These are phyloP conservation scores for Populus simonii DNA, from an alignment of 345 rosid species.

Conservation along the genomic window DNA sequence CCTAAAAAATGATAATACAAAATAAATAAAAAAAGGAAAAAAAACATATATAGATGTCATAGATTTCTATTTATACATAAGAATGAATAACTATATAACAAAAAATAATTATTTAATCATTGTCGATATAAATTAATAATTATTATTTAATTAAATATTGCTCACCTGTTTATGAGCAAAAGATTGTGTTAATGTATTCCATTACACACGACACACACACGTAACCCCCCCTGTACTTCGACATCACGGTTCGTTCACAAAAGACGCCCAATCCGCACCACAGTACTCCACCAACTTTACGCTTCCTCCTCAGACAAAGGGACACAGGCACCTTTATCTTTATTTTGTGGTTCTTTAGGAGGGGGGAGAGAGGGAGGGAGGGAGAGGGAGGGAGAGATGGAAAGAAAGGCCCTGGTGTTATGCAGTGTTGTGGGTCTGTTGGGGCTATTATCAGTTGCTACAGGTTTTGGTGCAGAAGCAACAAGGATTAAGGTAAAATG, in stretches of 20 bases:
- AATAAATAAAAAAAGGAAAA: no score
- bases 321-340: not conserved
- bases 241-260: not conserved
- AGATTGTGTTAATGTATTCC: no score
- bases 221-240: not conserved
- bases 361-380: not conserved
- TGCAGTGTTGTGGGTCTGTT: conserved; percentile 55
- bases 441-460: conserved; percentile 66
- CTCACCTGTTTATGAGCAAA: no score
- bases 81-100: no score
- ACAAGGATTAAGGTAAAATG: conserved; percentile 71
- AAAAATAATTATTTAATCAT: no score
- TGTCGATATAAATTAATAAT: no score
- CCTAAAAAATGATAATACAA: no score
- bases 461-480: conserved; percentile 91
- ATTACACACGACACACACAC: no score
- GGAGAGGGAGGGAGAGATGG: conserved; percentile 26
- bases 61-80: no score
- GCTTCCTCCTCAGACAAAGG: conserved; percentile 2
- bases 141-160: no score
- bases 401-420: conserved; percentile 54
- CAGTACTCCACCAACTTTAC: conserved; percentile 11
- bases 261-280: no score
- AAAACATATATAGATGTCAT: no score
- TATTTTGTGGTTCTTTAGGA: not conserved